Conservation (phyloP, 2,329 filamentous ascomycete genomes). For the Talaromyces sp. region DNA sequence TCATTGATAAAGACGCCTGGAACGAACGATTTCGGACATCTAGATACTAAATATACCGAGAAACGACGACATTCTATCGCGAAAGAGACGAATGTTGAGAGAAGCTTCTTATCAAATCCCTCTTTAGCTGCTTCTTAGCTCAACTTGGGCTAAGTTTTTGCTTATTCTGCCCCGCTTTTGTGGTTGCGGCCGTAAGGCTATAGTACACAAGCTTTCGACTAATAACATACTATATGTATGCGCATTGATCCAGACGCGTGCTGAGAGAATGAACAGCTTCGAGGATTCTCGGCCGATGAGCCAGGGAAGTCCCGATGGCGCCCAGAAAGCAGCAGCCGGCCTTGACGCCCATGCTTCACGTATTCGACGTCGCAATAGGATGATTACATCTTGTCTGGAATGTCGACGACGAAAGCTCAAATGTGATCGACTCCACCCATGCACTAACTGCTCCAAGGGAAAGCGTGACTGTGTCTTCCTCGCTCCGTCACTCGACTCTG, state of each 20-base stretch:
- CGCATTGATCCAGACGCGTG: not conserved
- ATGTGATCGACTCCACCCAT: conserved; percentile 70
- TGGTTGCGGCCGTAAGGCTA: conserved; percentile 13
- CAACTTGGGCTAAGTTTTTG: not conserved
- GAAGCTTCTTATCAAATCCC: not conserved
- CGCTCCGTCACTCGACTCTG: conserved; percentile 64
- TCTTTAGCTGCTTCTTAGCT: not conserved
- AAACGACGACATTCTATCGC: not conserved
- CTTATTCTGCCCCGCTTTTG: conserved; percentile 7
- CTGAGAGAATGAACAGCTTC: conserved; percentile 1
- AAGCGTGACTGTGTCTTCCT: conserved; percentile 61
- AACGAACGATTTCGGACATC: not conserved
- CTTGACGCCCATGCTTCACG: not conserved
- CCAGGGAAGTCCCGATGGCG: not conserved
- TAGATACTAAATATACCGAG: not conserved
- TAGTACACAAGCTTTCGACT: not conserved
- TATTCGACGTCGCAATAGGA: conserved; percentile 60
- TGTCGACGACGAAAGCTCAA: conserved; percentile 72
- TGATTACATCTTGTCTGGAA: conserved; percentile 68
- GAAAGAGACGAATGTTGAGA: not conserved
- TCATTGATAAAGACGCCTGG: not conserved
- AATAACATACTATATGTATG: not conserved
- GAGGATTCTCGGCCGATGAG: not conserved
- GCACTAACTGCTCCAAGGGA: conserved; percentile 56
- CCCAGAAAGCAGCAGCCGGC: not conserved